Conservation (phyloP, 2,329 filamentous ascomycete species). For the Orbilia brochopaga region DNA sequence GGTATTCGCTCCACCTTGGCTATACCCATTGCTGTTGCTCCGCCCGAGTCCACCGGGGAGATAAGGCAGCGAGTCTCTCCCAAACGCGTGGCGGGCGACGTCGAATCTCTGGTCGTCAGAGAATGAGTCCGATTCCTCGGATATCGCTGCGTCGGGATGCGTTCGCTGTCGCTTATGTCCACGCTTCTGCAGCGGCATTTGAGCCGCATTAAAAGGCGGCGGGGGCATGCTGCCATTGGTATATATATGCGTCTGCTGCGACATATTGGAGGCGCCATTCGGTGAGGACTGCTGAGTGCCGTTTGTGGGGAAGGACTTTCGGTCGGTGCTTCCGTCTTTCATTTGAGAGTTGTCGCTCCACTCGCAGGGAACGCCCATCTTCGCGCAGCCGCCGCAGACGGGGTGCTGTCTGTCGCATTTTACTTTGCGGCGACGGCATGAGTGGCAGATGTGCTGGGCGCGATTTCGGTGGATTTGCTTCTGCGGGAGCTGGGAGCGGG, state of each 20-base stretch:
- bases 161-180: constrained; percentile 50
- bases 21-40: constrained; percentile 23
- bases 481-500: constrained; percentile 22
- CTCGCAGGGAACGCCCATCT: constrained; percentile 52
- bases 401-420: constrained; percentile 55
- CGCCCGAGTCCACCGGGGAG: constrained; percentile 27
- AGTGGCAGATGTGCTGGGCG: constrained; percentile 55
- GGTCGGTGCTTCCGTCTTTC: constrained; percentile 33
- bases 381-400: constrained; percentile 53
- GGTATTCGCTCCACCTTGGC: constrained; percentile 2
- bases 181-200: constrained; percentile 32
- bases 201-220: constrained; percentile 33
- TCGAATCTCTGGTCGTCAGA: constrained; percentile 50
- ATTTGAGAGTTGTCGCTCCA: constrained; percentile 53
- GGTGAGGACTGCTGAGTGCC: constrained; percentile 23
- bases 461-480: constrained; percentile 55
- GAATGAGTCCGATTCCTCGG: constrained; percentile 51
- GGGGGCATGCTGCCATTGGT: constrained; percentile 39
- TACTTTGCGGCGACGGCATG: constrained; percentile 54
- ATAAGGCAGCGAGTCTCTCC: constrained; percentile 34
- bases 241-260: background rate
- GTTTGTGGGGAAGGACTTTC: constrained; percentile 23
- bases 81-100: constrained; percentile 38
- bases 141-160: constrained; percentile 44
- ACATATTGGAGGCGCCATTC: constrained; percentile 18